Base-by-base conservation (phyloP, 495 filamentous ascomycete genomes). In the Xylaria scruposa region DNA sequence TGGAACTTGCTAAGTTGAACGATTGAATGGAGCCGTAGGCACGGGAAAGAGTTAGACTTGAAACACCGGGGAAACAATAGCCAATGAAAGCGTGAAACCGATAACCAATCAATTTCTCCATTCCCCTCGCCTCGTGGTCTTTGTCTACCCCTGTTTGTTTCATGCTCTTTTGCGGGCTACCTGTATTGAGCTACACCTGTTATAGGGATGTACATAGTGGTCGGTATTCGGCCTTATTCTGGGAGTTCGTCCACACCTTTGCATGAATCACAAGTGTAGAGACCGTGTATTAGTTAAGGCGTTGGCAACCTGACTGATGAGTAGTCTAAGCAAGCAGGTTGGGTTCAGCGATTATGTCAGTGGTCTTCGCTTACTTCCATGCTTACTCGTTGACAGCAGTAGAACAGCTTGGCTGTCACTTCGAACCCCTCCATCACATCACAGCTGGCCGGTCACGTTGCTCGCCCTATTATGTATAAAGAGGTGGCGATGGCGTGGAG, bases 401-500 rank as follows among this genome's bases (percentile, higher is more conserved):
- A 42, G 3, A 5, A 10, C 5, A 17, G 21, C 29, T 36, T 51
- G 46, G 44, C 44, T 51, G 19, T 46, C 64, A 49, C 38, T 24
- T 26, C 31, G 17, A 38, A 46, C 46, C 31, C 64, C 64, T 67
- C 64, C 42, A 67, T 67, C 64, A 67, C 62, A 54, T 49, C 54
- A 49, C 49, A 69, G 12, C 54, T 59, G 40, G 40, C 54, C 38
- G 54, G 29, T 26, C 15, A 40, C 67, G 47, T 59, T 49, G 29
- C 49, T 36, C 8, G 31, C 36, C 36, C 38, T 42, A 38, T 38
- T 38, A 38, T 38, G 36, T 38, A 8, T 9, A 67, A 26, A 68
- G 66, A 42, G 66, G 66, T 33, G 66, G 67, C 67, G 44, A 68
- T 36, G 8, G 8, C 67, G 67, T 69, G 67, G 67, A 61, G 53